Percentiles rank a stretch among this genome's conserved stretches.
phyloP scores from a whole-genome alignment of 345 rosid genomes.

The Angophora floribunda region DNA sequence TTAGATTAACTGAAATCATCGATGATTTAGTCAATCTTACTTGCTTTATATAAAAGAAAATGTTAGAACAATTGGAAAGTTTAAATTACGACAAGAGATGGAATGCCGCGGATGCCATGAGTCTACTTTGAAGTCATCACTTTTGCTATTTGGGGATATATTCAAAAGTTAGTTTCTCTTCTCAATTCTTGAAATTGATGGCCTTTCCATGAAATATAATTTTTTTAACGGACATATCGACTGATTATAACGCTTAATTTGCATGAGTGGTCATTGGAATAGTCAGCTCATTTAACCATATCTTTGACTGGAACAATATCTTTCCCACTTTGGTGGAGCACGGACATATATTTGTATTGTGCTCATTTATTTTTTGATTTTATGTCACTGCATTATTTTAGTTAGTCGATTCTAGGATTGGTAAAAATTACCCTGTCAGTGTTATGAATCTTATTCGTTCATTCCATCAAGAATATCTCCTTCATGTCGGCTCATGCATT shows the following conservation, averaged over 20 bases:
- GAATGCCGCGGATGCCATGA: not conserved
- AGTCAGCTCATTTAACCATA: no score
- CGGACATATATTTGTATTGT: no score
- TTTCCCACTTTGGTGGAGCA: no score
- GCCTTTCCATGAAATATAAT: no score
- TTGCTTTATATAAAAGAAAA: not conserved
- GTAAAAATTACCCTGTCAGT: not conserved
- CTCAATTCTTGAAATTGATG: no score
- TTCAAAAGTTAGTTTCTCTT: no score
- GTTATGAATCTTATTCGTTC: not conserved
- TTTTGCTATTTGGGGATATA: no score
- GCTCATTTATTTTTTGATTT: not conserved
- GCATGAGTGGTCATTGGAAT: no score
- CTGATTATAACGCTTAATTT: not conserved
- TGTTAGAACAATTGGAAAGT: not conserved
- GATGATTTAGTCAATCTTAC: not conserved
- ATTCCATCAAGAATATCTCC: no score
- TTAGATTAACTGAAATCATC: no score
- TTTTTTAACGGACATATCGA: no score
- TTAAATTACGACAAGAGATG: not conserved
- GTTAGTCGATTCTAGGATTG: not conserved
- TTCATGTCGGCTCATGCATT: not conserved
- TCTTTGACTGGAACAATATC: not conserved
- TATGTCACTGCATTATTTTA: not conserved
- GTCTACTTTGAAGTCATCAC: not conserved